Percentiles rank a stretch among this genome's conserved stretches.
phyloP scores from a whole-genome alignment of 108 stramenopile species.

The Cyclotella cryptica region DNA sequence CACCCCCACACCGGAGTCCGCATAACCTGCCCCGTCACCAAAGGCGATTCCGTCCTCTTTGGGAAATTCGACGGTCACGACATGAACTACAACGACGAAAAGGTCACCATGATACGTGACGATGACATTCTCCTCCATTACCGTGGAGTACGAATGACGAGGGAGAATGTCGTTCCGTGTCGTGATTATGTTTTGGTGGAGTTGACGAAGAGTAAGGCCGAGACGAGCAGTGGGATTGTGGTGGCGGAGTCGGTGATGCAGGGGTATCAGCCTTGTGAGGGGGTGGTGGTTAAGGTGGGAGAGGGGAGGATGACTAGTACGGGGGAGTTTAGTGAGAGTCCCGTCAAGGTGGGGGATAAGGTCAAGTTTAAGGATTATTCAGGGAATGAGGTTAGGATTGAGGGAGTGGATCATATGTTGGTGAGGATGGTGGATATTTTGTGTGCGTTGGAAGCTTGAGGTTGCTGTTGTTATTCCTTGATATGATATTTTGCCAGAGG shows the following conservation, averaged over 20 bases:
- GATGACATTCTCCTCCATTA: conserved; percentile 93
- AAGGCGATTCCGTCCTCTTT: conserved; percentile 86
- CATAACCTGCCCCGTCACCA: conserved; percentile 84
- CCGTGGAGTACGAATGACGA: conserved; percentile 82
- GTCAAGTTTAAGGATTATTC: conserved; percentile 97
- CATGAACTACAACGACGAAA: conserved; percentile 91
- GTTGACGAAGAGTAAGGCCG: conserved; percentile 65
- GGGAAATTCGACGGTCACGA: conserved; percentile 93
- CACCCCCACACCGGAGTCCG: conserved; percentile 90
- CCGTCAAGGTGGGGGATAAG: conserved; percentile 82
- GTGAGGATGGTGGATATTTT: conserved; percentile 94
- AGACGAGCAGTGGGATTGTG: conserved; percentile 87
- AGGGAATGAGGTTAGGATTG: conserved; percentile 92
- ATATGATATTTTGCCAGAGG: no score
- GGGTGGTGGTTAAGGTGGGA: conserved; percentile 92
- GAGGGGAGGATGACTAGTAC: conserved; percentile 89
- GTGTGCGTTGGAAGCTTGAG: conserved; percentile 48
- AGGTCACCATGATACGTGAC: conserved; percentile 93
- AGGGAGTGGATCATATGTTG: conserved; percentile 86
- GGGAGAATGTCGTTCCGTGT: conserved; percentile 83
- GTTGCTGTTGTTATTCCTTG: no score
- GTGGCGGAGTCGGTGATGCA: conserved; percentile 82
- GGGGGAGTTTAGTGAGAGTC: conserved; percentile 76
- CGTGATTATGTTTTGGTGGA: conserved; percentile 92
- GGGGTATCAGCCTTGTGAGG: conserved; percentile 81